Base-by-base conservation (phyloP, 2,329 filamentous ascomycete genomes). In the Neurospora sp. region DNA sequence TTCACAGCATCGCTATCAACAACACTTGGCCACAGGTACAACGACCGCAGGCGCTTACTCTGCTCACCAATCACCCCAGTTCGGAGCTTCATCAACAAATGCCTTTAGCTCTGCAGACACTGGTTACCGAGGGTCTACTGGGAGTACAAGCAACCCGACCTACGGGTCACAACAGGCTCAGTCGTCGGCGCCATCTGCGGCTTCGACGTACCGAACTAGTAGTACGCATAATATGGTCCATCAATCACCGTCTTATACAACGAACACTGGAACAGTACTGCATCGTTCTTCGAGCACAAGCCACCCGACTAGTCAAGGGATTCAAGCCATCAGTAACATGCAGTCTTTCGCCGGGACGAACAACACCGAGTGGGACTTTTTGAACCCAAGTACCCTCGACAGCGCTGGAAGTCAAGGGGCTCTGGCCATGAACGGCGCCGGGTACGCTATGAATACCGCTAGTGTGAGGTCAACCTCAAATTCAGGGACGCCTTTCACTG, bases 311-410 rank as follows among this genome's bases (percentile, higher is more conserved):
- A 71, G 70, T 10, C 73, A 74, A 66, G 70, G 69, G 39, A 72
- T 75, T 67, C 75, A 75, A 38, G 68, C 69, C 66, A 70, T 76
- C 66, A 43, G 72, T 0, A 70, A 70, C 19, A 73, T 75, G 17
- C 72, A 72, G 62, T 52, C 74, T 6, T 76, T 75, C 36, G 2
- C 71, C 4, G 70, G 71, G 17, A 72, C 67, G 33, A 67, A 72
- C 11, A 68, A 70, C 4, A 33, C 72, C 5, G 72, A 75, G 62
- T 76, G 75, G 75, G 38, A 42, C 6, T 19, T 76, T 38, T 78
- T 80, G 40, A 76, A 77, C 67, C 75, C 79, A 10, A 70, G 71
- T 38, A 68, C 72, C 39, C 72, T 80, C 2, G 78, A 80, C 66
- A 68, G 75, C 8, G 68, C 73, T n/a, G 73, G 67, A 4, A 73